These are phyloP conservation scores for Ophiorrhiza pumila DNA, from an alignment of 257 asterid species.

Conservation along the genomic window DNA sequence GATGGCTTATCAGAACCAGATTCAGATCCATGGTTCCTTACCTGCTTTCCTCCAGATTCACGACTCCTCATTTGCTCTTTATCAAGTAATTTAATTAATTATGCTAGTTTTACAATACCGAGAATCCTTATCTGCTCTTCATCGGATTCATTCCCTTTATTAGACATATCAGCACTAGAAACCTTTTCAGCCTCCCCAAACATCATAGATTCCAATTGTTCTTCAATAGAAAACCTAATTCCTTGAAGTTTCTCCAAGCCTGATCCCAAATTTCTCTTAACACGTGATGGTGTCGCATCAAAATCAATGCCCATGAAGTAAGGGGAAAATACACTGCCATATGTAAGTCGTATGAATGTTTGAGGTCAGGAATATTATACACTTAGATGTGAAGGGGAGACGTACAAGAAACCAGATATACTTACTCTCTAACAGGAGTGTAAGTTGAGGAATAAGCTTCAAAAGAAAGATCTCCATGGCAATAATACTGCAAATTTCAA, in stretches of 20 bases:
- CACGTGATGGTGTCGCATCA: constrained; percentile 24
- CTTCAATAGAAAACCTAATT: constrained; percentile 42
- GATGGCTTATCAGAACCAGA: constrained; percentile 30
- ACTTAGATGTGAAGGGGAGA: not conserved
- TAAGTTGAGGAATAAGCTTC: constrained; percentile 30
- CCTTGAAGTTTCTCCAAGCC: constrained; percentile 37
- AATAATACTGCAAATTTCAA: constrained; percentile 25
- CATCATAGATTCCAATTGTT: constrained; percentile 49
- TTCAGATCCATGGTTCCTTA: constrained; percentile 27
- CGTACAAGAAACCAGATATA: not conserved
- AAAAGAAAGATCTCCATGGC: constrained; percentile 33
- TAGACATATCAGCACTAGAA: constrained; percentile 30
- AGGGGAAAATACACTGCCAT: constrained; percentile 57
- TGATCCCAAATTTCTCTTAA: constrained; percentile 26
- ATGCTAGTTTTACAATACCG: constrained; percentile 10
- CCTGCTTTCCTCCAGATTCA: not conserved
- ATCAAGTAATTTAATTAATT: not conserved
- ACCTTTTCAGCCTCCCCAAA: constrained; percentile 44
- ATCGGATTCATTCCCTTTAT: constrained; percentile 22
- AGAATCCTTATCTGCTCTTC: constrained; percentile 22
- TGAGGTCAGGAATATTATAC: not conserved
- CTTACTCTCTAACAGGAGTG: constrained; percentile 82
- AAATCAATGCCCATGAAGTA: constrained; percentile 28
- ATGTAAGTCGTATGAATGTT: constrained; percentile 2
- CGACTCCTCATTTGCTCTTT: not conserved